Percentiles rank a stretch among this genome's conserved stretches.
Evolutionary conservation across 2,329 filamentous ascomycete species (phyloP).

Genomic region (Passalora sequoiae): DNA sequence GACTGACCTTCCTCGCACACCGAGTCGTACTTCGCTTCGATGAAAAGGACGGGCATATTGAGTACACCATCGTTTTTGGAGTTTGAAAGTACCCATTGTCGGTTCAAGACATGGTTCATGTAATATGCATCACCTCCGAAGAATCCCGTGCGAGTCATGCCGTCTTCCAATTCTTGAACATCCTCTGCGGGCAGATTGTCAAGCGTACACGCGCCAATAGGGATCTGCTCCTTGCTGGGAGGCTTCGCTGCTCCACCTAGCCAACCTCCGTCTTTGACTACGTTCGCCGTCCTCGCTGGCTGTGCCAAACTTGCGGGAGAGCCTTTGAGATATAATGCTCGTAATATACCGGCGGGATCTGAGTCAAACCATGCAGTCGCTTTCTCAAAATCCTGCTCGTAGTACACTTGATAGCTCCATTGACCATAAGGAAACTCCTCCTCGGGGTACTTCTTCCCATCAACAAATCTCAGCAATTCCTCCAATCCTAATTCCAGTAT

Average conservation of each 20-base stretch:
- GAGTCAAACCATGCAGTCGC: conserved; percentile 13
- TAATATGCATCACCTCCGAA: conserved; percentile 40
- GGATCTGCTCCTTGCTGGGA: conserved; percentile 24
- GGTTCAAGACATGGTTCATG: conserved; percentile 41
- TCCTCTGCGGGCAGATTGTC: conserved; percentile 22
- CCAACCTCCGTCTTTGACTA: conserved; percentile 31
- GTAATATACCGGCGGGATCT: conserved; percentile 22
- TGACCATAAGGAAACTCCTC: conserved; percentile 38
- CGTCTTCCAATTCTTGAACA: conserved; percentile 27
- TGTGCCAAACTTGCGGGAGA: conserved; percentile 25
- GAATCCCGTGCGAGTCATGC: conserved; percentile 39
- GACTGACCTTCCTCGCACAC: conserved; percentile 34
- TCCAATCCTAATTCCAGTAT: conserved; percentile 40
- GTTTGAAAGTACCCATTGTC: conserved; percentile 37
- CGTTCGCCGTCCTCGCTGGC: conserved; percentile 16
- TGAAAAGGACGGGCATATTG: conserved; percentile 36
- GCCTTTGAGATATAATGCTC: conserved; percentile 23
- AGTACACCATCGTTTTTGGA: conserved; percentile 31
- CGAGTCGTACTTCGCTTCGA: conserved; percentile 37
- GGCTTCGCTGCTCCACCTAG: conserved; percentile 25
- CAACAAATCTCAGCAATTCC: conserved; percentile 32
- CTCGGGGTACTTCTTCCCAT: conserved; percentile 44
- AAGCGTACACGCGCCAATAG: conserved; percentile 22
- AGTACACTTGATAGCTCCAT: conserved; percentile 32
- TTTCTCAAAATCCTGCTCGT: conserved; percentile 25